These are phyloP conservation scores for Isochrysis galbana DNA, from an alignment of 78 protist genomes.

Conservation along the genomic window DNA sequence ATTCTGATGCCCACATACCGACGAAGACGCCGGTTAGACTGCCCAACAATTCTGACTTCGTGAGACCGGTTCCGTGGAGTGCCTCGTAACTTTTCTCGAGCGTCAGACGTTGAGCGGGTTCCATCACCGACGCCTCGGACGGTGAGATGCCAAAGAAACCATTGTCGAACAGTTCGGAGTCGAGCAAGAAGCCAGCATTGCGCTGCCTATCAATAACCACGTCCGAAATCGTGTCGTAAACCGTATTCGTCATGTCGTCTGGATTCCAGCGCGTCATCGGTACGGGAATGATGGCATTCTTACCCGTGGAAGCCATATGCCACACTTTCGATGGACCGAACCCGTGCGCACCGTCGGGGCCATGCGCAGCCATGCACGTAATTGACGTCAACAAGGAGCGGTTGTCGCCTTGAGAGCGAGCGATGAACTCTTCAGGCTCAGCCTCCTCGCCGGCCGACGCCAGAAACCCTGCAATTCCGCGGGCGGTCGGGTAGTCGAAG, in stretches of 20 bases:
- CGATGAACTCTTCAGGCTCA: not conserved
- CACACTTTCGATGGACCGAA: not conserved
- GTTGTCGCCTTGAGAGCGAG: not conserved
- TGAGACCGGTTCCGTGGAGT: not conserved
- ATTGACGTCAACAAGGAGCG: not conserved
- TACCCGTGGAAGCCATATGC: not conserved
- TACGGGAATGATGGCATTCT: not conserved
- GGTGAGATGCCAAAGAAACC: not conserved
- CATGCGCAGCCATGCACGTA: not conserved
- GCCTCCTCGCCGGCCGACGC: not conserved
- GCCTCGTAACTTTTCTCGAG: not conserved
- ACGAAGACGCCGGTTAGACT: not conserved
- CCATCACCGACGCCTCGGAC: not conserved
- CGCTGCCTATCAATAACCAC: not conserved
- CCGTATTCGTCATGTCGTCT: not conserved
- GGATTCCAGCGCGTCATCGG: not conserved
- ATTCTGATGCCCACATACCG: not conserved
- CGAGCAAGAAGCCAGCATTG: not conserved
- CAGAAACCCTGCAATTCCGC: not conserved
- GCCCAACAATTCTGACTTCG: not conserved
- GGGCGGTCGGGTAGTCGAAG: conserved; percentile 7
- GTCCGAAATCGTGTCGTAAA: not conserved
- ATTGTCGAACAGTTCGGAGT: not conserved
- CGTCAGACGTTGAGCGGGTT: not conserved
- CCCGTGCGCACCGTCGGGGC: not conserved